Conservation (phyloP, 2,329 filamentous ascomycete species). For the Dactylonectria macrodidyma region DNA sequence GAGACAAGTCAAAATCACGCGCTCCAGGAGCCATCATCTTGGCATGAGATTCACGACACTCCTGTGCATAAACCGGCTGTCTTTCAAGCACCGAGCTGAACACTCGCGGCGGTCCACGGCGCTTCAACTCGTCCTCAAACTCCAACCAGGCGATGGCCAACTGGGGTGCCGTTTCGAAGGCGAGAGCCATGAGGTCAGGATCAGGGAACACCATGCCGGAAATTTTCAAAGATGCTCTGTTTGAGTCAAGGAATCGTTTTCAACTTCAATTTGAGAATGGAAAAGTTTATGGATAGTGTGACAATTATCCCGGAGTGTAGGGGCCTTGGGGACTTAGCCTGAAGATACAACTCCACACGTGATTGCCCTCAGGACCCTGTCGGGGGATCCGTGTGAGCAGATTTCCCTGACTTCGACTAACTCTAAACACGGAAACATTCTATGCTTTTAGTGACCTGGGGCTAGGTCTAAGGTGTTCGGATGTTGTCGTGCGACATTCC, state of each 20-base stretch:
- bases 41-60: slow-evolving; percentile 56
- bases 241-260: background rate
- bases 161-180: slow-evolving; percentile 53
- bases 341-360: slow-evolving; percentile 14
- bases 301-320: background rate
- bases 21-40: slow-evolving; percentile 54
- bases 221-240: background rate
- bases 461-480: background rate
- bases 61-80: slow-evolving; percentile 58
- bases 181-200: slow-evolving; percentile 41
- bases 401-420: background rate
- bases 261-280: background rate
- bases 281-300: slow-evolving; percentile 10
- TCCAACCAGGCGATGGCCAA: slow-evolving; percentile 59
- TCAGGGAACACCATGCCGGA: slow-evolving; percentile 38
- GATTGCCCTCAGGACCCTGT: background rate
- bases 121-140: slow-evolving; percentile 52
- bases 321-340: slow-evolving; percentile 2
- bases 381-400: slow-evolving; percentile 17
- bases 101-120: slow-evolving; percentile 34
- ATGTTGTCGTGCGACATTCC: background rate
- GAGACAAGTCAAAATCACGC: slow-evolving; percentile 55
- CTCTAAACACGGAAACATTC: background rate
- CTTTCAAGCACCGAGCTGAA: slow-evolving; percentile 48
- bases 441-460: background rate